Evolutionary conservation across 2,329 filamentous ascomycete species (phyloP).

Genomic region (Blumeria hordei): DNA sequence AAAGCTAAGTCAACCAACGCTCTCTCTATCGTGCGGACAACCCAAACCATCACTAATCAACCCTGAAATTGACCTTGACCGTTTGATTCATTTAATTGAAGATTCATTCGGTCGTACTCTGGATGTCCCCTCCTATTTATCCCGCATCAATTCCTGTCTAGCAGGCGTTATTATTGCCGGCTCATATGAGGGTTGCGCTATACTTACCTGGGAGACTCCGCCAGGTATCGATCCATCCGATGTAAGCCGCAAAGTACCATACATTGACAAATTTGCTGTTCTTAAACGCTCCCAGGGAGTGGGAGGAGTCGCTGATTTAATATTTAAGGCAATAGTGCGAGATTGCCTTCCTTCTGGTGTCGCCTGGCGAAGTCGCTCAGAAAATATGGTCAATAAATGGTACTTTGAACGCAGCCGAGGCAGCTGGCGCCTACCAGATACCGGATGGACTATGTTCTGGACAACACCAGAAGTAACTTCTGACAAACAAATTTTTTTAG

Average conservation of each 20-base stretch:
- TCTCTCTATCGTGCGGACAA: constrained; percentile 28
- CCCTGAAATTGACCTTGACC: constrained; percentile 56
- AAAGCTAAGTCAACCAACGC: constrained; percentile 37
- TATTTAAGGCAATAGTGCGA: constrained; percentile 88
- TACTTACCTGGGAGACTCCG: constrained; percentile 82
- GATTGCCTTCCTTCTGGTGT: constrained; percentile 73
- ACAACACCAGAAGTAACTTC: constrained; percentile 43
- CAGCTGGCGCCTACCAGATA: constrained; percentile 57
- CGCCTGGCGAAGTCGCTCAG: constrained; percentile 65
- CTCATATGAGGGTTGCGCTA: constrained; percentile 85
- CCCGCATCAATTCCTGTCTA: constrained; percentile 54
- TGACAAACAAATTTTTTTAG: constrained; percentile 28
- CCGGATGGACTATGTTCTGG: constrained; percentile 97
- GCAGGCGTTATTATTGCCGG: constrained; percentile 88
- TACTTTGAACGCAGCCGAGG: constrained; percentile 83
- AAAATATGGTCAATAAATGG: constrained; percentile 97
- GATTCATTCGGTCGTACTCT: constrained; percentile 77
- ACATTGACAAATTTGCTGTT: constrained; percentile 94
- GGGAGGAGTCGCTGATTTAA: constrained; percentile 79
- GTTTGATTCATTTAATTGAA: constrained; percentile 69
- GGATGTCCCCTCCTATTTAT: constrained; percentile 60
- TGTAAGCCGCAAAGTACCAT: constrained; percentile 50
- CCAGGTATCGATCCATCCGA: constrained; percentile 26
- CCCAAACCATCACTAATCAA: constrained; percentile 50
- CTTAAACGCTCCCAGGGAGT: constrained; percentile 70